These are phyloP conservation scores for Xerocomellus intermedius DNA, from an alignment of 768 basidiomycete genomes.

Conservation along the genomic window DNA sequence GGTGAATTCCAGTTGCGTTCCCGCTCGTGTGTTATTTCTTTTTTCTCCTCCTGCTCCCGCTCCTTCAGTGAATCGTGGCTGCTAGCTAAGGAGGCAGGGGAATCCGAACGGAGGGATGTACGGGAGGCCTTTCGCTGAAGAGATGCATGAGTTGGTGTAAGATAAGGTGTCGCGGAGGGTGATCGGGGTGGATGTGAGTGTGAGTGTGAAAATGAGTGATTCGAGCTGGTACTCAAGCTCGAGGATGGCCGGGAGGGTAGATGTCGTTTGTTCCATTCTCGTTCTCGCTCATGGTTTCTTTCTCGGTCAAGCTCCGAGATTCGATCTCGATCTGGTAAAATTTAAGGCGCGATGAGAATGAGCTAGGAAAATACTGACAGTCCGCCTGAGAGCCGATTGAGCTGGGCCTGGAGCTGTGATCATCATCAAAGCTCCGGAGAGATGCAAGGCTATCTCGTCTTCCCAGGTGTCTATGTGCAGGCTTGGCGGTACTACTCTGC, in stretches of 20 bases:
- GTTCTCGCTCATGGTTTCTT: constrained; percentile 47
- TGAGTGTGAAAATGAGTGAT: constrained; percentile 33
- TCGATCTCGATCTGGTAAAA: constrained; percentile 44
- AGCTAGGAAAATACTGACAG: constrained; percentile 37
- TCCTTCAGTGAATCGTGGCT: constrained; percentile 36
- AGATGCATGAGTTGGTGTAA: constrained; percentile 30
- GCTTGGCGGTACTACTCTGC: constrained; percentile 5
- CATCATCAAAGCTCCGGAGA: constrained; percentile 41
- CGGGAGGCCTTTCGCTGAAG: constrained; percentile 36
- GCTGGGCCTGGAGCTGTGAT: constrained; percentile 41
- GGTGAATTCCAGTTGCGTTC: constrained; percentile 74
- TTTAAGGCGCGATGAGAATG: background rate
- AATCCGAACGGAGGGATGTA: constrained; percentile 38
- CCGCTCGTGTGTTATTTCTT: constrained; percentile 47
- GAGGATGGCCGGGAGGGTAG: constrained; percentile 42
- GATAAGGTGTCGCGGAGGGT: constrained; percentile 38
- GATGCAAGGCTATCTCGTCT: constrained; percentile 42
- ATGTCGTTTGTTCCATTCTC: constrained; percentile 54
- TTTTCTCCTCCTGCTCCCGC: constrained; percentile 28
- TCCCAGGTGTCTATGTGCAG: constrained; percentile 10
- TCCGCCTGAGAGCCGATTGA: constrained; percentile 52
- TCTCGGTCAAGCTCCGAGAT: constrained; percentile 43
- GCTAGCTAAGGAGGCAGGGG: constrained; percentile 40
- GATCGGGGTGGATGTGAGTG: constrained; percentile 40
- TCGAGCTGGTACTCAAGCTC: constrained; percentile 40